Percentiles rank a stretch among this genome's conserved stretches.
phyloP scores from a whole-genome alignment of 106 monocot genomes.

The Cymbidium sinense region DNA sequence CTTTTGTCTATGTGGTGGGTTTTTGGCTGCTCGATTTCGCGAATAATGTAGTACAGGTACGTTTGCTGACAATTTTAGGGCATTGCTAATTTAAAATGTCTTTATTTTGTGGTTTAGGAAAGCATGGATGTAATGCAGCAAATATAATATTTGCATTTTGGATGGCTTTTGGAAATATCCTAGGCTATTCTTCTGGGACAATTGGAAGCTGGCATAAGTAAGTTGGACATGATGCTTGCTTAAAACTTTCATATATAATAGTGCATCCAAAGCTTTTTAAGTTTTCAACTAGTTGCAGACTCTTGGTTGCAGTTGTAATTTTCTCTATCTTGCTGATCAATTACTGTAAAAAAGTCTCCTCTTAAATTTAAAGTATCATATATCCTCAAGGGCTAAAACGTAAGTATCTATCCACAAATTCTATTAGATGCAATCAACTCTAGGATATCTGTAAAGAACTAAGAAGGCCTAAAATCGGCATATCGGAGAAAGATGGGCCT shows the following conservation, averaged over 20 bases:
- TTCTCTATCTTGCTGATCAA: too few relatives aligned
- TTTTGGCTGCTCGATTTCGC: slow-evolving; percentile 71
- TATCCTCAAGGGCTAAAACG: too few relatives aligned
- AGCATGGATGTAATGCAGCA: slow-evolving; percentile 24
- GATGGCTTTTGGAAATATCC: slow-evolving; percentile 59
- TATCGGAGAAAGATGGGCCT: too few relatives aligned
- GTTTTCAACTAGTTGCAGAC: not conserved
- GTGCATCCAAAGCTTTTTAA: not conserved
- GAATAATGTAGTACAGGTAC: slow-evolving; percentile 61
- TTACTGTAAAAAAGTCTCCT: too few relatives aligned
- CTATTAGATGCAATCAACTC: too few relatives aligned
- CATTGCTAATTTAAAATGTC: too few relatives aligned
- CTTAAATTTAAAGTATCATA: too few relatives aligned
- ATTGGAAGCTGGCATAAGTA: slow-evolving; percentile 51
- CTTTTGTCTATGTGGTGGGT: slow-evolving; percentile 47
- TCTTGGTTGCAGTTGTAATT: too few relatives aligned
- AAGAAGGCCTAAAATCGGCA: too few relatives aligned
- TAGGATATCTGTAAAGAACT: too few relatives aligned
- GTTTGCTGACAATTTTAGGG: not conserved
- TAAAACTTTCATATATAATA: not conserved
- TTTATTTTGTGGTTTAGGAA: slow-evolving; percentile 23
- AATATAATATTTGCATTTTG: slow-evolving; percentile 52
- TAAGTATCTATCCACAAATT: too few relatives aligned
- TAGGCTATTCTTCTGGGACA: slow-evolving; percentile 52
- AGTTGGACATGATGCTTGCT: not conserved